phyloP scores from a whole-genome alignment of 352 stramenopile genomes.

The Blastocystis sp. region DNA sequence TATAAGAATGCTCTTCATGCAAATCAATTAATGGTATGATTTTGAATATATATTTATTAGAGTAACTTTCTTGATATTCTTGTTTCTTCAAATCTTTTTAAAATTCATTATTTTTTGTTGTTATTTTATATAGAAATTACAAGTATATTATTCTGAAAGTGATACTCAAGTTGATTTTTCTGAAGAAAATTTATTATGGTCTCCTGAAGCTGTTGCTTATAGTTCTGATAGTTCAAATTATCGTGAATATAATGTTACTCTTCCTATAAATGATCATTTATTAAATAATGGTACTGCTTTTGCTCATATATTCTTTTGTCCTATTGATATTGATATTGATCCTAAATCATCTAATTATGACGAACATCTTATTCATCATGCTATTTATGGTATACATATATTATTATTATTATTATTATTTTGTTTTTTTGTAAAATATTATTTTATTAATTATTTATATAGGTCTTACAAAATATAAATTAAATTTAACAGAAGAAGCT shows the following conservation, averaged over 20 bases:
- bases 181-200: constrained; percentile 10
- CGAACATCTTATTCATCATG: not conserved
- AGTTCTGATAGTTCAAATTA: constrained; percentile 4
- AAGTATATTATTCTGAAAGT: constrained; percentile 19
- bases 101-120: too few relatives aligned
- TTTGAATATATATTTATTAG: too few relatives aligned
- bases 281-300: constrained; percentile 54
- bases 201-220: constrained; percentile 8
- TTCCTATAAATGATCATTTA: constrained; percentile 50
- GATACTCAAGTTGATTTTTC: not conserved
- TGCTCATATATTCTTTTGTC: constrained; percentile 61
- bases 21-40: constrained; percentile 5
- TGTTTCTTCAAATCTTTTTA: too few relatives aligned
- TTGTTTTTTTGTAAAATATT: not conserved
- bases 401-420: constrained; percentile 4
- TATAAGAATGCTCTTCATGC: constrained; percentile 12
- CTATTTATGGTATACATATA: not conserved
- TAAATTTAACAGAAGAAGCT: too few relatives aligned
- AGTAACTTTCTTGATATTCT: too few relatives aligned
- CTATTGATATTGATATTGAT: constrained; percentile 53
- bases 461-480: not conserved
- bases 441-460: not conserved
- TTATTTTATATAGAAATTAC: constrained; percentile 11
- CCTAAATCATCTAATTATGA: constrained; percentile 44
- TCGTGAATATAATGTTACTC: constrained; percentile 51